Evolutionary conservation across 305 asterid species (phyloP), one percentile per base, ranked within the genome.

Genomic region (Lippia alba): DNA sequence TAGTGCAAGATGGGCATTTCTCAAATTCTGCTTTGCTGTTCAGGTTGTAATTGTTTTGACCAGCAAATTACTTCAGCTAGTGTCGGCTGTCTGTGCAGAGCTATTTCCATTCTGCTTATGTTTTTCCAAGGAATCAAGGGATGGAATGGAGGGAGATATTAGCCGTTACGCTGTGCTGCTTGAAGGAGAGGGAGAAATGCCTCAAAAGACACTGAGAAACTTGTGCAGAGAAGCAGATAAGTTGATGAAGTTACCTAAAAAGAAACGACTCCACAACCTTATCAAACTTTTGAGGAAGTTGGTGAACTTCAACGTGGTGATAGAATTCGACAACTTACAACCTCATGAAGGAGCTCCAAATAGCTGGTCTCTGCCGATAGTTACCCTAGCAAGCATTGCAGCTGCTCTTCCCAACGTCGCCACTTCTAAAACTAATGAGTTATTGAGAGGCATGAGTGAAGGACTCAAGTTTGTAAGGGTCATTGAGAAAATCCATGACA

Each of bases 31-130:
- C 15, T 60, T 78, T 55, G 55, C 66, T 19, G 14, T 64, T 71
- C 81, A 84, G 67, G 56, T 67, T 33, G 15, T 76, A 56, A 24
- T 74, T 24, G 78, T 81, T 19, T 19, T 60, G 5, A 24, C 18
- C 20, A 76, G 86, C 70, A 81, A 81, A 39, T 8, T 69, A 15
- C 15, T 79, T 33, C 56, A 68, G 0, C 34, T 74, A 8, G 8
- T 76, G 50, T 77, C 72, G 4, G 76, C 60, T 16, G 17, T 14
- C 34, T 30, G 45, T 48, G 41, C 12, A 12, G 16, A 6, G 39
- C 66, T 39, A 55, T 15, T 69, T 11, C 6, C 56, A n/a, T 14
- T 10, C 32, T 71, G 70, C 51, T 68, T 64, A 49, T 1, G n/a
- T 7, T 5, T 14, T 49, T 15, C 8, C 32, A 0, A 24, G 53